Evolutionary conservation across 208 protist genomes (phyloP).

Genomic region (Wallacemonas collosoma): DNA sequence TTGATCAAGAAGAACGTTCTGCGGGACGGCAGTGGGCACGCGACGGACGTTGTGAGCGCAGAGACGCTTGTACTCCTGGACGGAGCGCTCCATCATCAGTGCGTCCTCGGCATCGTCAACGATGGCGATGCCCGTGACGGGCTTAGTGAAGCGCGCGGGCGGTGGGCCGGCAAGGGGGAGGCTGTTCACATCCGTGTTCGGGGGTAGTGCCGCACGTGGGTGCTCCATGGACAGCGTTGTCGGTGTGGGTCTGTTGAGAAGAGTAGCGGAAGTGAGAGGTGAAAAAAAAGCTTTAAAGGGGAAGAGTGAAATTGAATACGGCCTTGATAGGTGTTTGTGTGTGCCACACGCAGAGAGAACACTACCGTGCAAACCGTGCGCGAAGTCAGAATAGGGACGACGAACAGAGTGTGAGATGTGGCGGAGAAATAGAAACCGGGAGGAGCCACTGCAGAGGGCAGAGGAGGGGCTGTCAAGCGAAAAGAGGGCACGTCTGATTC

Average conservation of each 20-base stretch:
- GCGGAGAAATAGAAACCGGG: no score
- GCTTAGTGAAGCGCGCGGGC: slow-evolving; percentile 6
- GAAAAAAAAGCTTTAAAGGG: not conserved
- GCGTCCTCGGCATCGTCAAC: slow-evolving; percentile 6
- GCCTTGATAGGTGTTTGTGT: not conserved
- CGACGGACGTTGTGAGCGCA: slow-evolving; percentile 1
- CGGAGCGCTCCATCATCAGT: not conserved
- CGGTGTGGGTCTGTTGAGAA: not conserved
- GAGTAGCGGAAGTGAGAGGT: not conserved
- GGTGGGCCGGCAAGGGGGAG: slow-evolving; percentile 4
- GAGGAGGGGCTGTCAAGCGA: no score
- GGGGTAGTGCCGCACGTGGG: not conserved
- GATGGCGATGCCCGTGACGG: slow-evolving; percentile 12
- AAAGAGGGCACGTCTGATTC: no score
- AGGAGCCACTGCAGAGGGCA: no score
- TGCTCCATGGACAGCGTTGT: slow-evolving; percentile 7
- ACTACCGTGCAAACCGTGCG: not conserved
- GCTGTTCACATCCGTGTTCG: not conserved
- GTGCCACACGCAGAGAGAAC: not conserved
- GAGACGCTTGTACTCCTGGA: slow-evolving; percentile 6
- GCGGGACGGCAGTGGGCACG: not conserved
- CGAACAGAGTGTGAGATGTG: no score
- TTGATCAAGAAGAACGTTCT: slow-evolving; percentile 4
- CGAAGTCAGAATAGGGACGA: not conserved
- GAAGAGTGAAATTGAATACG: not conserved